Base-by-base conservation (phyloP, 106 monocot genomes). In the Posidonia australis region DNA sequence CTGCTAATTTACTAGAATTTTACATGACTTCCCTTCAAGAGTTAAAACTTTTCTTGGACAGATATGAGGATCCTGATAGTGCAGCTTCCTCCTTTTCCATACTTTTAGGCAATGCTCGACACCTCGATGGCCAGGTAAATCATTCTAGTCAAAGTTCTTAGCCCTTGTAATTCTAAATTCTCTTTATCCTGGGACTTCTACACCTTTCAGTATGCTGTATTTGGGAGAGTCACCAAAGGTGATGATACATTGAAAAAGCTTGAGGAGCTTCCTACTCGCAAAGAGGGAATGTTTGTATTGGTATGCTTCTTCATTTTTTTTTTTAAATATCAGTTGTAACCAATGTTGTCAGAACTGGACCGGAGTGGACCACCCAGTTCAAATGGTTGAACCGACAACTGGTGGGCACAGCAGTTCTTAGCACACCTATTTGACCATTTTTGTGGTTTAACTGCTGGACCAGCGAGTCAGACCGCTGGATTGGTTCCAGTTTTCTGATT, bases 231-330 rank as follows among this genome's bases (percentile, higher is more conserved):
- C 30, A 94, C 94, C n/a, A 94, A 82, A 74, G 94, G 94, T 36
- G 86, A 90, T 66, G 84, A 86, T 66, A 90, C 90, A 64, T 80
- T 94, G 64, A 80, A 70, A 60, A 94, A 82, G 69, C 70, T 94
- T 44, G 94, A 94, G 71, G 74, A 84, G 65, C 86, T 94, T 80
- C 94, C 90, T 36, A 94, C 94, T 47, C 89, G 78, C 28, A 82
- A 79, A n/a, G 90, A 94, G 80, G 94, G 94, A 27, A 94, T 94
- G 45, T 94, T 94, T 74, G 89, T 94, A 44, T 90, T 94, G 94
- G 94, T 94, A 86, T 60, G 51, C 31, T 23, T 5, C 41, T 55
- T 28, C n/a, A 36, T 12, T 62, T 28, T 7, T 22, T 43, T 32
- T 1, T 22, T 56, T 2, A n/a, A n/a, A n/a, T n/a, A n/a, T n/a